Conservation (phyloP, 1,284 basidiomycete species). For the Ceratobasidium sp. region DNA sequence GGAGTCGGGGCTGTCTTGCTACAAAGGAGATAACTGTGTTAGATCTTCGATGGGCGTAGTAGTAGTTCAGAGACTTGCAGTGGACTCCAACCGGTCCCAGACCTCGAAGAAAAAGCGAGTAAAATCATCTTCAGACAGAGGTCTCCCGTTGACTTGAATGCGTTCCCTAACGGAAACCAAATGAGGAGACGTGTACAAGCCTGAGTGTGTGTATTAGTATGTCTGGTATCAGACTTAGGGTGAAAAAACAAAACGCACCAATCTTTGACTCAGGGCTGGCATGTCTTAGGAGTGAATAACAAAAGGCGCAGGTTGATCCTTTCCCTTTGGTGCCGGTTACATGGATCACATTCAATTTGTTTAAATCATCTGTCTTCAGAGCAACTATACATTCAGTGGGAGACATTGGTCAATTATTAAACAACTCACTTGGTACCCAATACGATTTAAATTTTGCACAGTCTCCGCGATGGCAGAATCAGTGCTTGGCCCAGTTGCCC, state of each 20-base stretch:
- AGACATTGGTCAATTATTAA: conserved; percentile 24
- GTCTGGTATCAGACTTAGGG: not conserved
- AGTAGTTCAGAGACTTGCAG: conserved; percentile 50
- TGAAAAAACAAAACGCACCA: conserved; percentile 58
- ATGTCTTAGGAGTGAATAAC: conserved; percentile 76
- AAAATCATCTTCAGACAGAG: conserved; percentile 89
- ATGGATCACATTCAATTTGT: conserved; percentile 92
- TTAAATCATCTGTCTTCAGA: conserved; percentile 79
- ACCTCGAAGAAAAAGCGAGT: conserved; percentile 95
- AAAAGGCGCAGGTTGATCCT: conserved; percentile 95
- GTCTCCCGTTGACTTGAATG: conserved; percentile 92
- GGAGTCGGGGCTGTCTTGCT: conserved; percentile 60
- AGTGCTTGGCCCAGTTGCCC: conserved; percentile 75
- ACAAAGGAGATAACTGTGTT: not conserved
- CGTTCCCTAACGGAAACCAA: conserved; percentile 95
- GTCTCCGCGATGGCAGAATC: conserved; percentile 87
- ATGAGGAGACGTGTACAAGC: conserved; percentile 97
- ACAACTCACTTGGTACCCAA: conserved; percentile 81
- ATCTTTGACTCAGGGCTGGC: conserved; percentile 74
- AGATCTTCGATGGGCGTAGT: not conserved
- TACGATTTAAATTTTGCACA: conserved; percentile 87
- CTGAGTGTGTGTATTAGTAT: conserved; percentile 54
- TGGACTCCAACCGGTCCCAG: conserved; percentile 88
- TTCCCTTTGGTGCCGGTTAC: conserved; percentile 99
- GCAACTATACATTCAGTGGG: conserved; percentile 30